phyloP scores from a whole-genome alignment of 2,329 filamentous ascomycete species.

The Exophiala phaeomuriformis region DNA sequence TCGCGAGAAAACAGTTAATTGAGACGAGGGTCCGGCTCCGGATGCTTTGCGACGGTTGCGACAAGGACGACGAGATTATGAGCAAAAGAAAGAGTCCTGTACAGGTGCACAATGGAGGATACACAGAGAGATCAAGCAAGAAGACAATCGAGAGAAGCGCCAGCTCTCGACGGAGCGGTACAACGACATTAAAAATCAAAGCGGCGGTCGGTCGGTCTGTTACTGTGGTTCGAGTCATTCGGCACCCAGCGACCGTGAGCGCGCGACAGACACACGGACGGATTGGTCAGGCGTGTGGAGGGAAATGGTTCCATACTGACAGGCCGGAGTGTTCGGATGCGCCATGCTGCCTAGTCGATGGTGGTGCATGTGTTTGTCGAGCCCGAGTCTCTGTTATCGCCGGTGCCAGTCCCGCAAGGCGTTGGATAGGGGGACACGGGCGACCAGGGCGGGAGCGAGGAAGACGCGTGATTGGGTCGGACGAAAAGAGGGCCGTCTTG shows the following conservation, averaged over 20 bases:
- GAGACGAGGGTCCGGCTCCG: too few relatives aligned
- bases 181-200: too few relatives aligned
- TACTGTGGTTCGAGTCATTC: neutral
- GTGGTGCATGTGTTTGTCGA: conserved; percentile 15
- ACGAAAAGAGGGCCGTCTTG: neutral
- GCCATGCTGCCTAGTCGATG: conserved; percentile 1
- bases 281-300: conserved; percentile 12
- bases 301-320: neutral
- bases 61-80: neutral
- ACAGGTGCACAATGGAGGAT: neutral
- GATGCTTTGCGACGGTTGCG: neutral
- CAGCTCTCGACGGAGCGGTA: too few relatives aligned
- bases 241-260: neutral
- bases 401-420: conserved; percentile 1
- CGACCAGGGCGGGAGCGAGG: neutral
- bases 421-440: conserved; percentile 10
- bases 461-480: neutral
- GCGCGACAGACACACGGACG: conserved; percentile 1
- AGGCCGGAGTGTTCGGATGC: conserved; percentile 23
- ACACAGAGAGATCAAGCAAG: neutral
- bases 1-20: too few relatives aligned
- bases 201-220: too few relatives aligned
- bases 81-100: neutral
- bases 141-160: neutral
- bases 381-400: conserved; percentile 5